These are phyloP conservation scores for Incumbomyces delicatus DNA, from an alignment of 2,329 filamentous ascomycete species.

Conservation along the genomic window DNA sequence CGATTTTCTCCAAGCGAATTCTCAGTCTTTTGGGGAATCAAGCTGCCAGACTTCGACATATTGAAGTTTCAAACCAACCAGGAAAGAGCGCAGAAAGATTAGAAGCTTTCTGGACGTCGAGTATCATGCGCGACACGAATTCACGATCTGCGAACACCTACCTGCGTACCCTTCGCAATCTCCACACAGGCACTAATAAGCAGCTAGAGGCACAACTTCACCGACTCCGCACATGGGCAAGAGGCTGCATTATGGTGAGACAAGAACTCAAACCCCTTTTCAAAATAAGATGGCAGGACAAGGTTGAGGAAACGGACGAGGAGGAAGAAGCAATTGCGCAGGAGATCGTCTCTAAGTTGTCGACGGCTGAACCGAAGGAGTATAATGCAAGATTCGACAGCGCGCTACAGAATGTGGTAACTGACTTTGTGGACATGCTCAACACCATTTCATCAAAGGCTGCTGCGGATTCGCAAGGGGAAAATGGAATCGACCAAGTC, in stretches of 20 bases:
- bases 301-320: constrained; percentile 22
- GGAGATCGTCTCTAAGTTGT: constrained; percentile 10
- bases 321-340: constrained; percentile 18
- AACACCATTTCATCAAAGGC: constrained; percentile 3
- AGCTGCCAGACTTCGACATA: constrained; percentile 7
- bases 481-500: neutral
- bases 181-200: constrained; percentile 14
- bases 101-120: constrained; percentile 13
- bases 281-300: constrained; percentile 17
- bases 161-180: constrained; percentile 11
- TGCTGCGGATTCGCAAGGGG: neutral
- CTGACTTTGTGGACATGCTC: constrained; percentile 6
- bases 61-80: constrained; percentile 2
- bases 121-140: constrained; percentile 9
- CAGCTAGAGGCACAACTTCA: constrained; percentile 6
- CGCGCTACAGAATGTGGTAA: neutral
- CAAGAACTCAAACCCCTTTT: constrained; percentile 9
- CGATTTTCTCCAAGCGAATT: constrained; percentile 52
- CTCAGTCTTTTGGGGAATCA: constrained; percentile 9
- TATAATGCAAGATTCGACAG: constrained; percentile 4
- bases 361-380: constrained; percentile 10
- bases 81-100: neutral
- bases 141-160: constrained; percentile 9
- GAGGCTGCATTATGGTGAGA: constrained; percentile 10
- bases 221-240: constrained; percentile 8